Percentiles rank a stretch among this genome's conserved stretches.
Evolutionary conservation across 345 rosid genomes (phyloP).

Genomic region (Brassica nigra): DNA sequence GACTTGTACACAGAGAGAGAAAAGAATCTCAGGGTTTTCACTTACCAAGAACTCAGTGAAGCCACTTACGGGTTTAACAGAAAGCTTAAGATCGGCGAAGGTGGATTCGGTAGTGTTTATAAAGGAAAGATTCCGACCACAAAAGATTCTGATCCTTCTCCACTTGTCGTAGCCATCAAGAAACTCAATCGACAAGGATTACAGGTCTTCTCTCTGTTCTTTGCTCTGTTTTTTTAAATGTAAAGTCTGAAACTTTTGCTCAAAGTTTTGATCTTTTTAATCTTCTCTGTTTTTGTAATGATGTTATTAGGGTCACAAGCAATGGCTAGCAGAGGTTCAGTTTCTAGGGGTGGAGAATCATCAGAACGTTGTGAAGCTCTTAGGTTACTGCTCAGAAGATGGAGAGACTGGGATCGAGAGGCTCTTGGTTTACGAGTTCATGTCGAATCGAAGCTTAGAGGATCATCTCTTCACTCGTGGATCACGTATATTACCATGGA

Average conservation of each 20-base stretch:
- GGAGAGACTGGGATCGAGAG: conserved; percentile 75
- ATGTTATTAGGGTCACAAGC: conserved; percentile 77
- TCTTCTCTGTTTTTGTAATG: not conserved
- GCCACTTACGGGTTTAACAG: conserved; percentile 71
- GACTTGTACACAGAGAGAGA: conserved; percentile 69
- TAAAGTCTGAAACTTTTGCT: not conserved
- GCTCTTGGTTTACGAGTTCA: conserved; percentile 75
- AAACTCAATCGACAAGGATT: conserved; percentile 70
- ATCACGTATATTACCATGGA: conserved; percentile 62
- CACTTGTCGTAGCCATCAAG: conserved; percentile 69
- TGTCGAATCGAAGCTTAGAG: conserved; percentile 81
- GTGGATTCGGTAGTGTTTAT: conserved; percentile 83
- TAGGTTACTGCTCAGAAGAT: conserved; percentile 80
- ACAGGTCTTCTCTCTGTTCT: conserved; percentile 54
- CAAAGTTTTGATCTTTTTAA: not conserved
- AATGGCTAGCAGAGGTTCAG: conserved; percentile 92
- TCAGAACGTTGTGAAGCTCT: conserved; percentile 78
- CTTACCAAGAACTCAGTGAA: conserved; percentile 65
- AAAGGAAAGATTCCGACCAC: conserved; percentile 58
- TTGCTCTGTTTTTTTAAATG: not conserved
- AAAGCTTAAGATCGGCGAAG: conserved; percentile 78
- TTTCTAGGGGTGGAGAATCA: conserved; percentile 82
- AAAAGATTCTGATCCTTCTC: conserved; percentile 48
- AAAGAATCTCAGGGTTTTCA: conserved; percentile 64
- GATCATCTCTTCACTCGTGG: conserved; percentile 80